These are phyloP conservation scores for Pelargonium cotyledonis DNA, from an alignment of 441 rosid genomes.

Conservation along the genomic window DNA sequence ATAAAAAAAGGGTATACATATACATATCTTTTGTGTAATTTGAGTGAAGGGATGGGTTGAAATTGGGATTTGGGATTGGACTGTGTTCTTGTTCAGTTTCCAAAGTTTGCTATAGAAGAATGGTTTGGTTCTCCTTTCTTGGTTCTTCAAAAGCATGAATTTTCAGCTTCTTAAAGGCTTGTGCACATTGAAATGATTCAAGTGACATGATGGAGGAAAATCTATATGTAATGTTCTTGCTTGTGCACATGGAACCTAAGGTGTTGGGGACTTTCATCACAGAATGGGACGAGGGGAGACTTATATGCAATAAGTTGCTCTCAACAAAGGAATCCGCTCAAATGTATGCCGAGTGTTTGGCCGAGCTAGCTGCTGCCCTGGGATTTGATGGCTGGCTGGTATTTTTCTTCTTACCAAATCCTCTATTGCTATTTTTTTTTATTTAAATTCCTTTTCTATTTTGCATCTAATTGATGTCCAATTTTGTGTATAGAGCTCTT, in stretches of 20 bases:
- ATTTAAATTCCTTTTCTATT: background rate
- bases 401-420: slow-evolving; percentile 7
- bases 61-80: background rate
- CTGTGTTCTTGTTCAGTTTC: background rate
- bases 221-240: slow-evolving; percentile 11
- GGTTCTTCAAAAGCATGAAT: background rate
- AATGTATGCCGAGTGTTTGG: slow-evolving; percentile 61
- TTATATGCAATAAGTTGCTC: slow-evolving; percentile 47
- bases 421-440: background rate
- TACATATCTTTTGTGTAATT: background rate
- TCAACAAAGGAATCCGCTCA: slow-evolving; percentile 62
- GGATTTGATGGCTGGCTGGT: slow-evolving; percentile 98
- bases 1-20: background rate
- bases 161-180: background rate
- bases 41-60: background rate
- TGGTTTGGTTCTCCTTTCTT: background rate
- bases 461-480: background rate
- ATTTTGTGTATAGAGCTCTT: background rate
- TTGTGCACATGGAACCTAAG: slow-evolving; percentile 36
- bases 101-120: background rate
- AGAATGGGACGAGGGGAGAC: slow-evolving; percentile 70
- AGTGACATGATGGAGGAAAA: slow-evolving; percentile 11
- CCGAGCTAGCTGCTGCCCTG: slow-evolving; percentile 55
- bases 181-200: background rate
- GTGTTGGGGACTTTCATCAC: slow-evolving; percentile 83